Evolutionary conservation across 768 basidiomycete species (phyloP), one percentile per base, ranked within the genome.

Genomic region (Lentinula aciculospora): DNA sequence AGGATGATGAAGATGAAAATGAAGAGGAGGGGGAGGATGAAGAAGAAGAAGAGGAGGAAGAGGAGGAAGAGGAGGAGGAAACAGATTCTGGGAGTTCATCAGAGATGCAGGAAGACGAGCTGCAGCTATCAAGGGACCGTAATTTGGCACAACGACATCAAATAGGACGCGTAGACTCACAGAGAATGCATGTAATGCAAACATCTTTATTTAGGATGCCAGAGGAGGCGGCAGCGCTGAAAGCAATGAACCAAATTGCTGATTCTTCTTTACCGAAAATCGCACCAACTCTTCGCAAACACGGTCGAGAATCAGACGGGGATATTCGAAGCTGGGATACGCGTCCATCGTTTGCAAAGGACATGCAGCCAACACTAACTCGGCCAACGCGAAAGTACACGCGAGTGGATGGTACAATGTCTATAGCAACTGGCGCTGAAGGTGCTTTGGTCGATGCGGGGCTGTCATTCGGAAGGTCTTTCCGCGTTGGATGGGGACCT

Each of bases 121-220:
- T 76, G 15, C 58, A 71, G 15, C 72, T 73, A 55, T 72, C 75
- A 9, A 62, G 71, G 40, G 81, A 83, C 59, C 71, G 81, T 5
- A 76, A 78, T 5, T 74, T 84, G 44, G 81, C 84, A 55, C 82
- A 88, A 37, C 90, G 89, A 88, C 83, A 86, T 13, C 79, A 85
- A 47, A 82, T 82, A 51, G 68, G 86, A 27, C 88, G 89, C 4
- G 76, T 94, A n/a, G 92, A 95, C 68, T 80, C 86, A 13, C 90
- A 92, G 69, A 88, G 86, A 72, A 84, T 94, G 79, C 89, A 93
- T 65, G 90, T 95, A 55, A 96, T 96, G 94, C 94, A 96, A 65
- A 85, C 89, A 0, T 88, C 89, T 32, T 72, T 96, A 53, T 96
- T 96, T 67, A 81, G 86, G 45, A 76, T 83, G 68, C 86, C 86